Base-by-base conservation (phyloP, 768 basidiomycete genomes). In the Boletus speciosus region DNA sequence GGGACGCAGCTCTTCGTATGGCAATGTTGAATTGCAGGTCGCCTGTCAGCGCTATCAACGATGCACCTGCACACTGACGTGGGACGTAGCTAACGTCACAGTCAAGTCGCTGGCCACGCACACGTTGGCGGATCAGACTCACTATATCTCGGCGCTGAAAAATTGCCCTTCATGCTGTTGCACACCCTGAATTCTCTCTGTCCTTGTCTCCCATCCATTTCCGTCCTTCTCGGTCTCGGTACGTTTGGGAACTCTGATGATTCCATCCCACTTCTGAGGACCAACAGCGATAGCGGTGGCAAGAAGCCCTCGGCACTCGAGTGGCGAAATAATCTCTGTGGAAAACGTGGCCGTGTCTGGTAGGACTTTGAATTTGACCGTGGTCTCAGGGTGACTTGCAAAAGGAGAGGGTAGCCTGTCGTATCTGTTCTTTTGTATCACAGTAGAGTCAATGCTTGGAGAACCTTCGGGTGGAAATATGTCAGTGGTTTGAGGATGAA, bases 41-140 rank as follows among this genome's bases (percentile, higher is more conserved):
- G 9, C 86, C 86, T 2, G 86, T 88, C 21, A 80, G 60, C 12
- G 73, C 59, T 34, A 88, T 68, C 27, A 80, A 67, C 0, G 81
- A 81, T 0, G 84, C 77, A 16, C 81, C 82, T 7, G 72, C 72
- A 39, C 60, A 68, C 35, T 49, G 57, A 36, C 49, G 56, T 15
- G 67, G 63, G 8, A 63, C 63, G 32, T 51, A 60, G 41, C 66
- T 68, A 45, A 38, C 7, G 14, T 42, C 49, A 21, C 37, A 12
- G 32, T 47, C 16, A 23, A 47, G 37, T 40, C 29, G 8, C 58
- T 25, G 38, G 16, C 12, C 25, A 43, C 11, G 4, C 42, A 55
- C 51, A 6, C 35, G 3, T 16, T 35, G 12, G 21, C 19, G 21
- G 1, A 36, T 40, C 21, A 37, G 40, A 63, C 63, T 53, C 42